Evolutionary conservation across 495 filamentous ascomycete genomes (phyloP), one percentile per base, ranked within the genome.

Genomic region (Podospora fimiseda): DNA sequence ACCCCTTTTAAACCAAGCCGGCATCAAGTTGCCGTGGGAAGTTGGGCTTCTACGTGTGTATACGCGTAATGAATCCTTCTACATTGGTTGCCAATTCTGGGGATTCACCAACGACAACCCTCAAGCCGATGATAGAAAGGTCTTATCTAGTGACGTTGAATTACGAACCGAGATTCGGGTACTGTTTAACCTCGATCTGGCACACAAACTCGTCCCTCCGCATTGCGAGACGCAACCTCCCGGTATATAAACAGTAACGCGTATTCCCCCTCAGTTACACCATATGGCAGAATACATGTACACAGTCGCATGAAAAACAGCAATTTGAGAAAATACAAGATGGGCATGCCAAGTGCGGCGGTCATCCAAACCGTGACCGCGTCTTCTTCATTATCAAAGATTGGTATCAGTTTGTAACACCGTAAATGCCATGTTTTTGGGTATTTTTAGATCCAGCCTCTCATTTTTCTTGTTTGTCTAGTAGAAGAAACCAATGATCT

Each of bases 401-500:
- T 44, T 50, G 56, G 56, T 55, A 55, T 55, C 48, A 44, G 41
- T 47, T 42, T 50, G 36, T 43, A 54, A 58, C 56, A 47, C 56
- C 51, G n/a, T 14, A 58, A 42, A 43, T 48, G 47, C 51, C 47
- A 15, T 22, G 39, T 13, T 48, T 53, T 41, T 56, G 40, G 46
- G 47, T 36, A 30, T 33, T 57, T 55, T 58, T 38, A 41, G 48
- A 51, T 60, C 27, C 27, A 33, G 27, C 27, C 27, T 49, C 30
- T 41, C 20, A n/a, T 59, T 53, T 46, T 22, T 8, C 24, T 19
- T 53, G 27, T 9, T 24, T 51, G 45, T 57, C 59, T 90, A 94
- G 79, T 95, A 94, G 82, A 95, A 94, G 85, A 95, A 95, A 56
- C 90, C 90, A 60, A 94, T 82, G 74, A 96, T 88, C 82, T 95